Conservation (phyloP, 2,329 filamentous ascomycete genomes). For the Cadophora malorum region DNA sequence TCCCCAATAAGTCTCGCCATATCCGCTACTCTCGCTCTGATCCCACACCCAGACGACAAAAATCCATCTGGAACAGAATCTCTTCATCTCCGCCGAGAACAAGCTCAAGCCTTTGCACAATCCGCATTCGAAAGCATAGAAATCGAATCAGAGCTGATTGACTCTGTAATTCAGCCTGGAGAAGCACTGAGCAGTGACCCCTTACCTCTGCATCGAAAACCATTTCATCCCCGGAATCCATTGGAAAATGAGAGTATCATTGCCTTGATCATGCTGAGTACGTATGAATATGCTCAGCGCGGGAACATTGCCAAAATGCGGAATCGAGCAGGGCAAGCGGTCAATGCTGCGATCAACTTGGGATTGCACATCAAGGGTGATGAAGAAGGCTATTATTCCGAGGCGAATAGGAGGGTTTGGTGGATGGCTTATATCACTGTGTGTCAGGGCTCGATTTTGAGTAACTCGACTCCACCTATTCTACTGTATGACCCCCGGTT, state of each 20-base stretch:
- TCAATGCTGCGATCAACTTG: slow-evolving; percentile 54
- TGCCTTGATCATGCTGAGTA: slow-evolving; percentile 55
- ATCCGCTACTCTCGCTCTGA: slow-evolving; percentile 55
- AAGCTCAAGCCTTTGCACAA: slow-evolving; percentile 57
- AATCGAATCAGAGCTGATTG: slow-evolving; percentile 54
- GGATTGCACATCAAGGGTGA: slow-evolving; percentile 50
- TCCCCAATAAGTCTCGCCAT: slow-evolving; percentile 55
- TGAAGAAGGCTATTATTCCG: slow-evolving; percentile 50
- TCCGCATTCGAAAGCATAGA: slow-evolving; percentile 56
- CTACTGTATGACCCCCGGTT: slow-evolving; percentile 53
- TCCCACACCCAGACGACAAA: slow-evolving; percentile 50
- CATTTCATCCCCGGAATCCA: slow-evolving; percentile 54
- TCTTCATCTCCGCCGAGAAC: slow-evolving; percentile 52
- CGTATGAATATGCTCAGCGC: slow-evolving; percentile 60
- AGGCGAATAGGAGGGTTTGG: slow-evolving; percentile 56
- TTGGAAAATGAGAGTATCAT: slow-evolving; percentile 56
- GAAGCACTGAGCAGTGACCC: slow-evolving; percentile 49
- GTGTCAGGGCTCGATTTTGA: slow-evolving; percentile 58
- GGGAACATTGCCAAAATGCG: slow-evolving; percentile 61
- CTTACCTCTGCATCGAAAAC: slow-evolving; percentile 44
- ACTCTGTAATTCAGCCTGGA: slow-evolving; percentile 53
- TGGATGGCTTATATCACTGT: slow-evolving; percentile 62
- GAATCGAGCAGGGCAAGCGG: slow-evolving; percentile 54
- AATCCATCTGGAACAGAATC: slow-evolving; percentile 47
- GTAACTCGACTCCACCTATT: slow-evolving; percentile 55